These are phyloP conservation scores for Thozetella sp. DNA, from an alignment of 495 filamentous ascomycete species.

Conservation along the genomic window DNA sequence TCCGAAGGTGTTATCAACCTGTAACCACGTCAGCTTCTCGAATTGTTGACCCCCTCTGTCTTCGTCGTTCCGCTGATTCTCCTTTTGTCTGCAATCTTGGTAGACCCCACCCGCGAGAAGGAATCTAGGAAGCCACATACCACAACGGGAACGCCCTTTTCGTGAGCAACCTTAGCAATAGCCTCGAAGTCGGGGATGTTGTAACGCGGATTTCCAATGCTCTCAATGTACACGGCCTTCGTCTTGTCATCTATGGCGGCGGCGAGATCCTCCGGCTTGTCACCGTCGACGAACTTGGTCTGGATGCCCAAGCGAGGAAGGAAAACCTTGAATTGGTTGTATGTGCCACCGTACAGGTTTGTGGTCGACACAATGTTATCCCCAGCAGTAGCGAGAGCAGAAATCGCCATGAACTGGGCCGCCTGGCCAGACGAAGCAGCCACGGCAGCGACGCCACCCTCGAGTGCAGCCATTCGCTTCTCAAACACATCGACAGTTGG, in stretches of 20 bases:
- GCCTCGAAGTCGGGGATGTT: conserved; percentile 91
- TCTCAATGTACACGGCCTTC: conserved; percentile 95
- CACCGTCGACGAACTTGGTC: conserved; percentile 88
- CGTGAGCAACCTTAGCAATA: conserved; percentile 78
- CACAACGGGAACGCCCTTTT: conserved; percentile 80
- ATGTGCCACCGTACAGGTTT: conserved; percentile 95
- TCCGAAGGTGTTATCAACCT: conserved; percentile 97
- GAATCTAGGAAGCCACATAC: conserved; percentile 46
- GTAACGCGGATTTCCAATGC: conserved; percentile 93
- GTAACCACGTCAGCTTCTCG: conserved; percentile 7
- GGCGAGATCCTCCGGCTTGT: conserved; percentile 81
- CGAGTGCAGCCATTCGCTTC: conserved; percentile 93
- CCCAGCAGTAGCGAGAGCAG: conserved; percentile 78
- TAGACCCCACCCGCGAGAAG: neutral
- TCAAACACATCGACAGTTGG: conserved; percentile 98
- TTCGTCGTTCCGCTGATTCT: neutral
- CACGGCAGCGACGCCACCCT: conserved; percentile 90
- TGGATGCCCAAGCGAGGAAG: conserved; percentile 84
- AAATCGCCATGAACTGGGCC: conserved; percentile 92
- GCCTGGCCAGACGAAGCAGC: conserved; percentile 90
- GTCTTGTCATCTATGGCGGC: conserved; percentile 92
- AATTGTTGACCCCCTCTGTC: neutral
- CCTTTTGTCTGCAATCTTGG: neutral
- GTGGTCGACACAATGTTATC: conserved; percentile 96
- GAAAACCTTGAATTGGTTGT: conserved; percentile 97